Conservation (phyloP, 179 eudicot genomes). For the Gypsophila paniculata region DNA sequence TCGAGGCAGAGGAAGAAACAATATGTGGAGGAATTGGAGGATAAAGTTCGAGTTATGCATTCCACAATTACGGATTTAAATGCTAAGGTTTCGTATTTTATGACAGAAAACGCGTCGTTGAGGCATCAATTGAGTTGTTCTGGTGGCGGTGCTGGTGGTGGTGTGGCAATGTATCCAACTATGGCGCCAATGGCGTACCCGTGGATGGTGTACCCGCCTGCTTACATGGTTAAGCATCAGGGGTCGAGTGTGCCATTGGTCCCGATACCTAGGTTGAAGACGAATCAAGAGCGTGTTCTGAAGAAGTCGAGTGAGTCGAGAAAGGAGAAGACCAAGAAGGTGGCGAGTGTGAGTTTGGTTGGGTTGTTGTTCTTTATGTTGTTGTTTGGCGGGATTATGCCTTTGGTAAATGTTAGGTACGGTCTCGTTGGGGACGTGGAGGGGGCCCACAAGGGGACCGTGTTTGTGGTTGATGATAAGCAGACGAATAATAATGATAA, state of each 20-base stretch:
- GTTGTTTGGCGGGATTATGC: conserved; percentile 76
- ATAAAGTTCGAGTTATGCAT: conserved; percentile 73
- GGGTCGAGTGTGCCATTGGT: conserved; percentile 84
- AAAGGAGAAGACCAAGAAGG: conserved; percentile 66
- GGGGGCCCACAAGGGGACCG: conserved; percentile 41
- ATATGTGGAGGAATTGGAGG: conserved; percentile 86
- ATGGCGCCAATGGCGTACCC: conserved; percentile 70
- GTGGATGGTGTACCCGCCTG: conserved; percentile 71
- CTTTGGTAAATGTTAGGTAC: conserved; percentile 59
- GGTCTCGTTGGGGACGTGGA: conserved; percentile 37
- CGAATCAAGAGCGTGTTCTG: conserved; percentile 44
- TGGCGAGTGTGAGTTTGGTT: conserved; percentile 78
- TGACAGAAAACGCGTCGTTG: conserved; percentile 70
- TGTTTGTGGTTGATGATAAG: conserved; percentile 45
- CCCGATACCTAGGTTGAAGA: conserved; percentile 78
- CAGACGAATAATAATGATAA: conserved; percentile 12
- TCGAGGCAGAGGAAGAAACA: conserved; percentile 93
- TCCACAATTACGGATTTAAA: conserved; percentile 78
- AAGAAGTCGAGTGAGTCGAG: conserved; percentile 34
- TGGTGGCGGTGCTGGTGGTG: conserved; percentile 25
- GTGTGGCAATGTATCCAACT: conserved; percentile 28
- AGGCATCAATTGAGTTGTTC: conserved; percentile 58
- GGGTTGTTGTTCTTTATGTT: conserved; percentile 71
- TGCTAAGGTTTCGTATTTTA: conserved; percentile 51
- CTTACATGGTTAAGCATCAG: conserved; percentile 58